phyloP scores from a whole-genome alignment of 495 filamentous ascomycete genomes.

The Pseudevernia furfuracea region DNA sequence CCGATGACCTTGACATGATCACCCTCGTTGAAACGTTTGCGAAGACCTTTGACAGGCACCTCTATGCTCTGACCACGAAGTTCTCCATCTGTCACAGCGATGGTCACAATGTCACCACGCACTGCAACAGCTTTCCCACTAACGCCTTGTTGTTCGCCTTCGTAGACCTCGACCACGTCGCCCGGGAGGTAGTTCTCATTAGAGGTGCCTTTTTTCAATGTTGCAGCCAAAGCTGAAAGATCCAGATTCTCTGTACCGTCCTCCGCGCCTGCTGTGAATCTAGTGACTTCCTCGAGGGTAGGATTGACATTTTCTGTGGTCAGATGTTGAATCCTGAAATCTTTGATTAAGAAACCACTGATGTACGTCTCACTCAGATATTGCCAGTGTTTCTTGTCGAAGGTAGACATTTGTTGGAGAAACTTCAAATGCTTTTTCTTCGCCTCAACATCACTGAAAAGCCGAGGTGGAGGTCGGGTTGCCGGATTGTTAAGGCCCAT shows the following conservation, averaged over 20 bases:
- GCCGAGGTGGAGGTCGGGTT: conserved; percentile 71
- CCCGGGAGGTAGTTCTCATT: conserved; percentile 80
- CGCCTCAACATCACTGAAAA: conserved; percentile 92
- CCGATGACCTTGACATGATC: conserved; percentile 99
- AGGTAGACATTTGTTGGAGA: conserved; percentile 46
- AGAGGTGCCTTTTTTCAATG: conserved; percentile 67
- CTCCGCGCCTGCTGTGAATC: conserved; percentile 77
- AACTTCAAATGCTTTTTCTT: conserved; percentile 76
- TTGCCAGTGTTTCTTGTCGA: conserved; percentile 66
- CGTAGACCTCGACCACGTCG: conserved; percentile 89
- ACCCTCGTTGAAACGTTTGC: conserved; percentile 86
- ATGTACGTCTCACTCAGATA: conserved; percentile 84
- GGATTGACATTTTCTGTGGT: conserved; percentile 84
- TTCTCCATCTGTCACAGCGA: conserved; percentile 77
- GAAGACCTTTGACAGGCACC: conserved; percentile 83
- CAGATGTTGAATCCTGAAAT: conserved; percentile 80
- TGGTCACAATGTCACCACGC: conserved; percentile 83
- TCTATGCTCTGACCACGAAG: conserved; percentile 79
- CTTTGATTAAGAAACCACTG: conserved; percentile 89
- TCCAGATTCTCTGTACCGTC: conserved; percentile 93
- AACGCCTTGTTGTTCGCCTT: conserved; percentile 91
- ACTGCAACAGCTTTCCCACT: conserved; percentile 78
- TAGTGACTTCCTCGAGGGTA: conserved; percentile 87
- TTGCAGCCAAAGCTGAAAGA: conserved; percentile 78
- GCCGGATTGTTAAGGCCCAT: conserved; percentile 34